Conservation (phyloP, 2,329 filamentous ascomycete species). For the Neurospora sp. region DNA sequence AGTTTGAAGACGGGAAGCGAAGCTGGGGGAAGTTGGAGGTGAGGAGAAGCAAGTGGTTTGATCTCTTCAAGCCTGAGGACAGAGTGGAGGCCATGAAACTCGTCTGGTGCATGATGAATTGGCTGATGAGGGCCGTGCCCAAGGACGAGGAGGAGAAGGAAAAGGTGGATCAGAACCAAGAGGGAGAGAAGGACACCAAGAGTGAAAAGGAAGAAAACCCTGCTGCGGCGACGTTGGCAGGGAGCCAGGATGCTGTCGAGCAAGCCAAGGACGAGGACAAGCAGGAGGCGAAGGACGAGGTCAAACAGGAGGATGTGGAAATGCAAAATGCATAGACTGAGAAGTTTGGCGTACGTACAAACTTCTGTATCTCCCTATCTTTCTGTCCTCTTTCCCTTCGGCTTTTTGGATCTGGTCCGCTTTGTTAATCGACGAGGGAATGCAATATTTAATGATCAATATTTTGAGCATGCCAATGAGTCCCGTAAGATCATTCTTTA, state of each 20-base stretch:
- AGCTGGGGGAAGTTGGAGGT: constrained; percentile 45
- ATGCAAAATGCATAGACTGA: background rate
- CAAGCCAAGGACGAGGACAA: background rate
- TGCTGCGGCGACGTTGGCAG: constrained; percentile 1
- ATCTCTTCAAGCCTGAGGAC: constrained; percentile 46
- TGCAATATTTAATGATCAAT: background rate
- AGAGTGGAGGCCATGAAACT: constrained; percentile 46
- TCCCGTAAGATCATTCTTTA: background rate
- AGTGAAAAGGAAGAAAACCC: background rate
- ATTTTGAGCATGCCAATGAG: background rate
- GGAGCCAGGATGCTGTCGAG: background rate
- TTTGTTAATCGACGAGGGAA: background rate
- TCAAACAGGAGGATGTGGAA: background rate
- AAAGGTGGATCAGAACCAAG: background rate
- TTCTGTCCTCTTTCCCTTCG: background rate
- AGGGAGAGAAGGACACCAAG: constrained; percentile 21
- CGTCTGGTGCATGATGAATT: constrained; percentile 51
- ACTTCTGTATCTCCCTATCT: background rate
- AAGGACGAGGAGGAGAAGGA: constrained; percentile 20
- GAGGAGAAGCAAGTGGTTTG: constrained; percentile 52
- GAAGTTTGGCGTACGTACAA: background rate
- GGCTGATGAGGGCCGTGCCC: constrained; percentile 40
- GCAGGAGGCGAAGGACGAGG: background rate
- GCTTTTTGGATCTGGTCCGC: background rate
- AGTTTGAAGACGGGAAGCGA: constrained; percentile 24